Evolutionary conservation across 768 basidiomycete species (phyloP).

Genomic region (Lentinula sp.): DNA sequence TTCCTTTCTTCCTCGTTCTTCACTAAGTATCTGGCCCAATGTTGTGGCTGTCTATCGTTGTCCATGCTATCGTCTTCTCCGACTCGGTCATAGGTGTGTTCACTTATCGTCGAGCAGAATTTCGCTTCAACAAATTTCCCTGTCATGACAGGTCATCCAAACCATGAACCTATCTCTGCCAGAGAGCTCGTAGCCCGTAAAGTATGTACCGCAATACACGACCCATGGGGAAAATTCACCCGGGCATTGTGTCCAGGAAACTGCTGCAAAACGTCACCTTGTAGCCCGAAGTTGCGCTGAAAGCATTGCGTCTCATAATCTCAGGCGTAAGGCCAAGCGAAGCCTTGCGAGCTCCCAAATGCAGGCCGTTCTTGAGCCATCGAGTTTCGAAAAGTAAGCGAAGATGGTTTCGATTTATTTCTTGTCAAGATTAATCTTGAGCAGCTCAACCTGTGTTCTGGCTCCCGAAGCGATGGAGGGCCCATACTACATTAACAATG

Average conservation of each 20-base stretch:
- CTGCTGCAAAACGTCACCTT: not conserved
- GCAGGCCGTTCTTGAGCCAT: not conserved
- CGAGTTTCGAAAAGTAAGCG: not conserved
- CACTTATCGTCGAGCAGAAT: not conserved
- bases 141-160: not conserved
- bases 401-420: not conserved
- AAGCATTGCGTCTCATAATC: not conserved
- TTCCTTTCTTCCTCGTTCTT: not conserved
- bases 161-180: not conserved
- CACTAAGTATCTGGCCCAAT: too few relatives aligned
- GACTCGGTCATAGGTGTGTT: not conserved
- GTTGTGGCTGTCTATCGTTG: not conserved
- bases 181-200: not conserved
- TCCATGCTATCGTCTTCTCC: not conserved
- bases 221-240: too few relatives aligned
- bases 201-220: not conserved
- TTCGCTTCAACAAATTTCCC: not conserved
- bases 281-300: not conserved
- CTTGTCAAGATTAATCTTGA: not conserved
- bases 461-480: conserved; percentile 17
- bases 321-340: not conserved
- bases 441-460: conserved; percentile 6
- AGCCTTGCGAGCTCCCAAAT: not conserved
- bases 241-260: not conserved
- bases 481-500: conserved; percentile 22